These are phyloP conservation scores for Oryza glumipatula DNA, from an alignment of 176 grass and related monocot species.

Conservation along the genomic window DNA sequence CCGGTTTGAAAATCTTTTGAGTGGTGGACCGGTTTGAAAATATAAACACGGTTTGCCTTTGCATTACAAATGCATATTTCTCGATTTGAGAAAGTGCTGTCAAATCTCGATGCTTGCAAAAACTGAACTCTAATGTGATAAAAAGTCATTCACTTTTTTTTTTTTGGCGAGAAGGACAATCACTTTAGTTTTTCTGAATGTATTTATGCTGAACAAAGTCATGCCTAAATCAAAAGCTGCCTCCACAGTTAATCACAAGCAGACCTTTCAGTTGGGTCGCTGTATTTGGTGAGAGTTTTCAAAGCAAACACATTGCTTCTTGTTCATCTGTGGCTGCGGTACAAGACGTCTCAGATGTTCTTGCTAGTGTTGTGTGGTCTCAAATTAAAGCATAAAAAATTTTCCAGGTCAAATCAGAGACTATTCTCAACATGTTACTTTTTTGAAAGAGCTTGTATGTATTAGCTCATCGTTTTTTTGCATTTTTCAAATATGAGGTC, in stretches of 20 bases:
- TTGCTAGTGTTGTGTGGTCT: slow-evolving; percentile 9
- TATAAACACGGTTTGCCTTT: neutral
- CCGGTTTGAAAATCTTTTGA: neutral
- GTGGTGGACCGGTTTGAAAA: neutral
- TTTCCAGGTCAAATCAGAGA: slow-evolving; percentile 11
- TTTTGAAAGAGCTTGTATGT: neutral
- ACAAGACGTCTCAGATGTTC: neutral
- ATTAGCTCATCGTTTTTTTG: neutral
- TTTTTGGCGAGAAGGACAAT: neutral
- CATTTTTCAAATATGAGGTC: neutral
- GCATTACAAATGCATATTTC: neutral
- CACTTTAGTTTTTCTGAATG: neutral
- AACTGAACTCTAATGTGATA: neutral
- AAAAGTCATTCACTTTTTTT: neutral
- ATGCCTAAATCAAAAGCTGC: neutral
- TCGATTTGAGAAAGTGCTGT: neutral
- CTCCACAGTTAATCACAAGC: neutral
- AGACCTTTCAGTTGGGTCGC: neutral
- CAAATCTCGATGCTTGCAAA: neutral
- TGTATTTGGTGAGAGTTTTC: slow-evolving; percentile 14
- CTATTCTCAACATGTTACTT: neutral
- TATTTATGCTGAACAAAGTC: neutral
- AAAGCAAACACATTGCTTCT: neutral
- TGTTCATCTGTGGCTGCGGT: slow-evolving; percentile 2
- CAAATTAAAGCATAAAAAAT: slow-evolving; percentile 17